Conservation (phyloP, 805 yeast species). For the Cyberlindnera sargentensis region DNA sequence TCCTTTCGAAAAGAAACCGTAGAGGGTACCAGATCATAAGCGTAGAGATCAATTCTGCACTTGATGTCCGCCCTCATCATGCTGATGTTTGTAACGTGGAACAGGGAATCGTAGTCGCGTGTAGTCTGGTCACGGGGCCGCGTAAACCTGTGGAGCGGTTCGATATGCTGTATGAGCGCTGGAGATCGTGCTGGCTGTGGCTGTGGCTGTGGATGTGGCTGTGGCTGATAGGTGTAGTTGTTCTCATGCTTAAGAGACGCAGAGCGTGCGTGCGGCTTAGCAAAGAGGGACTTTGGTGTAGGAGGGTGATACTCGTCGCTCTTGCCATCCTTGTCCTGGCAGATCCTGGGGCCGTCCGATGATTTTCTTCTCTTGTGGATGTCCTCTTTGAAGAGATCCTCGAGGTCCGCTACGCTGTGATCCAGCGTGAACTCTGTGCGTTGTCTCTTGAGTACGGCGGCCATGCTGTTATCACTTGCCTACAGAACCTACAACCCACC, state of each 20-base stretch:
- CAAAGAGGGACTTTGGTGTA: neutral
- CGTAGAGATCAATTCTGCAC: slow-evolving; percentile 8
- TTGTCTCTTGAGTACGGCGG: neutral
- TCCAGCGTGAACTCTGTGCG: neutral
- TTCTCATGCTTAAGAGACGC: neutral
- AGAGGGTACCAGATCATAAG: slow-evolving; percentile 1
- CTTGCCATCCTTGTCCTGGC: too few species aligned
- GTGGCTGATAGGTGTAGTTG: neutral
- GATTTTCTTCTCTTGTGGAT: neutral
- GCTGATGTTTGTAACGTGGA: neutral
- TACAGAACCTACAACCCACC: too few species aligned
- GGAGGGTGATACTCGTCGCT: neutral
- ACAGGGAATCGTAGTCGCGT: neutral
- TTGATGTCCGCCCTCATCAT: slow-evolving; percentile 7
- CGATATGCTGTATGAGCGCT: too few species aligned
- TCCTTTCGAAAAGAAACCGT: neutral
- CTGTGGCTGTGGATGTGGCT: neutral
- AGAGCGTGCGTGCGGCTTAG: too few species aligned
- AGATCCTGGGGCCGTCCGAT: too few species aligned
- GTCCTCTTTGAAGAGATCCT: neutral
- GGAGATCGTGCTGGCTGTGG: too few species aligned
- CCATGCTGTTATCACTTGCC: too few species aligned
- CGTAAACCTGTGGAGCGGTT: too few species aligned
- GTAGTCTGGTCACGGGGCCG: neutral
- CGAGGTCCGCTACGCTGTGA: neutral